phyloP scores from a whole-genome alignment of 768 basidiomycete genomes.

The Leccinum truebloodii region DNA sequence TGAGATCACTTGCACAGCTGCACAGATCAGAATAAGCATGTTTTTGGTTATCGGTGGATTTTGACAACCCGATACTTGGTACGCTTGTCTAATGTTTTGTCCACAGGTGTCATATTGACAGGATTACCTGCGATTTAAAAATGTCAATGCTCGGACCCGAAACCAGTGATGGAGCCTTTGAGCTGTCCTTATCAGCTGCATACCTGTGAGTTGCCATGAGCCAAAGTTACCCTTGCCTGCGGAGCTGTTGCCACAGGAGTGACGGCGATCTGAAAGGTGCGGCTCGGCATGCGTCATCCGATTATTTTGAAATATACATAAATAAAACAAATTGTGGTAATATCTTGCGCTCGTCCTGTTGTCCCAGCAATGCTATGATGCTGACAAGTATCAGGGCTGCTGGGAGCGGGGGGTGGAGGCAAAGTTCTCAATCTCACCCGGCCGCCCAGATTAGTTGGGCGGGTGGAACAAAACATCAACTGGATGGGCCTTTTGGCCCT shows the following conservation, averaged over 20 bases:
- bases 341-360: conserved; percentile 4
- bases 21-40: conserved; percentile 10
- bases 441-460: neutral
- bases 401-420: conserved; percentile 5
- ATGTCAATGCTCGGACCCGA: conserved; percentile 13
- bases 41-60: conserved; percentile 5
- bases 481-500: neutral
- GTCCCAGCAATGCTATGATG: neutral
- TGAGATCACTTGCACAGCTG: neutral
- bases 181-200: neutral
- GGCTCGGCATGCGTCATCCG: conserved; percentile 2
- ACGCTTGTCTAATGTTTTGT: conserved; percentile 8
- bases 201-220: neutral
- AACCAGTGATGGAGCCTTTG: neutral
- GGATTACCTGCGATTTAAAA: neutral
- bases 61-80: neutral
- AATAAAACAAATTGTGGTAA: conserved; percentile 15
- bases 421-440: neutral
- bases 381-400: neutral
- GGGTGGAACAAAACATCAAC: neutral
- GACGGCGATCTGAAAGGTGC: conserved; percentile 7
- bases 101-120: conserved; percentile 2
- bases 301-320: conserved; percentile 14
- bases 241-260: conserved; percentile 3
- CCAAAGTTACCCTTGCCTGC: neutral